A percentile compares a stretch with the other conserved stretches of the same genome.
Evolutionary conservation across 2,329 filamentous ascomycete species (phyloP).

Genomic region (Exophiala bonariae): DNA sequence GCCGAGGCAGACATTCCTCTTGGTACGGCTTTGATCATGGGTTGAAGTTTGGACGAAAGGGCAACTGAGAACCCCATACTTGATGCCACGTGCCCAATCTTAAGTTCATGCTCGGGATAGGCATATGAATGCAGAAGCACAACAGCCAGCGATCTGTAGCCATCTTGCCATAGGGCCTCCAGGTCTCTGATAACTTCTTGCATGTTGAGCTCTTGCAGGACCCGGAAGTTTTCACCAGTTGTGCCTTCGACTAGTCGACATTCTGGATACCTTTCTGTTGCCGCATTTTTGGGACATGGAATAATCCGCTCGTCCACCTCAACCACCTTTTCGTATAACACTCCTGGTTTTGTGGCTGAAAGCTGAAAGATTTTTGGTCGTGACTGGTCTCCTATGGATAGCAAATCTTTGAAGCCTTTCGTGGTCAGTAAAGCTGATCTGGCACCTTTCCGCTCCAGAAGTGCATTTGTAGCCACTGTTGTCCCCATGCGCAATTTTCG

Average conservation of each 20-base stretch:
- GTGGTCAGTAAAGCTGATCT: conserved; percentile 84
- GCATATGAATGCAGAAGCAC: conserved; percentile 67
- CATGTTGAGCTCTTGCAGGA: conserved; percentile 61
- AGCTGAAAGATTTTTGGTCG: conserved; percentile 89
- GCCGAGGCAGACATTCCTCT: conserved; percentile 75
- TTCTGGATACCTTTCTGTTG: conserved; percentile 3
- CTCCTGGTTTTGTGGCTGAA: conserved; percentile 82
- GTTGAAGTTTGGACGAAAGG: conserved; percentile 77
- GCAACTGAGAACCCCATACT: conserved; percentile 81
- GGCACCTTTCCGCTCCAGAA: conserved; percentile 87
- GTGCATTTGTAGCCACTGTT: conserved; percentile 84
- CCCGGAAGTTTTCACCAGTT: conserved; percentile 34
- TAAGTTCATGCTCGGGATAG: conserved; percentile 78
- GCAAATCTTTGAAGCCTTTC: conserved; percentile 80
- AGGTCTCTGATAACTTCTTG: conserved; percentile 60
- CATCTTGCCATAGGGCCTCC: conserved; percentile 48
- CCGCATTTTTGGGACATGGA: conserved; percentile 2
- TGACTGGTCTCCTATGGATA: conserved; percentile 87
- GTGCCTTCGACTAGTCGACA: conserved; percentile 46
- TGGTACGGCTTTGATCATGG: conserved; percentile 81
- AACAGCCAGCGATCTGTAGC: conserved; percentile 7
- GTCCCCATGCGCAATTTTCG: conserved; percentile 80
- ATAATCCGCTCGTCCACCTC: conserved; percentile 81
- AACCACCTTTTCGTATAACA: conserved; percentile 78
- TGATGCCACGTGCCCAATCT: conserved; percentile 74